Evolutionary conservation across 2,329 filamentous ascomycete species (phyloP).

Genomic region (Aspergillus tubingensis): DNA sequence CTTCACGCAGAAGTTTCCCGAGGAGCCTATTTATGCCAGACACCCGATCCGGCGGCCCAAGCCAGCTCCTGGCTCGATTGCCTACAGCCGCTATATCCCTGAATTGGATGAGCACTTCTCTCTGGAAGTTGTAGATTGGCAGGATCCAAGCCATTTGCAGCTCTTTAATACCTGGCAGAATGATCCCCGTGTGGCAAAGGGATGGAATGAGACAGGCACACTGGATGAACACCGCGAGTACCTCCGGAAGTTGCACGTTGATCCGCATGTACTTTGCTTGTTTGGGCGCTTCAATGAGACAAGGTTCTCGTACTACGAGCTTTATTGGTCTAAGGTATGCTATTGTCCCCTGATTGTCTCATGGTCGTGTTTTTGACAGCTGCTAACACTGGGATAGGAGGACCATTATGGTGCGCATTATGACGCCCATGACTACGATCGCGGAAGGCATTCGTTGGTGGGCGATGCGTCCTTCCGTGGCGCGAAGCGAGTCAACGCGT

Average conservation of each 20-base stretch:
- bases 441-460: slow-evolving; percentile 62
- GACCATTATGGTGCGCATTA: slow-evolving; percentile 63
- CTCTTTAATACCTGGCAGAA: slow-evolving; percentile 83
- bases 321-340: slow-evolving; percentile 71
- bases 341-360: too few species aligned
- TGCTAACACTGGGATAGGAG: slow-evolving; percentile 45
- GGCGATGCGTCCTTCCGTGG: slow-evolving; percentile 59
- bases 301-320: slow-evolving; percentile 75
- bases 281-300: slow-evolving; percentile 70
- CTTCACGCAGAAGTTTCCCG: slow-evolving; percentile 48
- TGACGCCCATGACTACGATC: slow-evolving; percentile 57
- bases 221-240: slow-evolving; percentile 74
- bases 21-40: slow-evolving; percentile 58
- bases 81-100: slow-evolving; percentile 78
- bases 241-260: slow-evolving; percentile 66
- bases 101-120: slow-evolving; percentile 75
- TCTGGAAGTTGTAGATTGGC: slow-evolving; percentile 71
- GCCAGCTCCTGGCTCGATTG: slow-evolving; percentile 67
- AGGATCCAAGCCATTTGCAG: slow-evolving; percentile 63
- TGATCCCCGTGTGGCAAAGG: slow-evolving; percentile 75
- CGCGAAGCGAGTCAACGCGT: slow-evolving; percentile 57
- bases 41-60: slow-evolving; percentile 74
- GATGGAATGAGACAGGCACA: slow-evolving; percentile 78
- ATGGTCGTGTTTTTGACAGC: too few species aligned
- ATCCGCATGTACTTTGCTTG: slow-evolving; percentile 62